Conservation (phyloP, 352 stramenopile genomes). For the Phytophthora foliorum region DNA sequence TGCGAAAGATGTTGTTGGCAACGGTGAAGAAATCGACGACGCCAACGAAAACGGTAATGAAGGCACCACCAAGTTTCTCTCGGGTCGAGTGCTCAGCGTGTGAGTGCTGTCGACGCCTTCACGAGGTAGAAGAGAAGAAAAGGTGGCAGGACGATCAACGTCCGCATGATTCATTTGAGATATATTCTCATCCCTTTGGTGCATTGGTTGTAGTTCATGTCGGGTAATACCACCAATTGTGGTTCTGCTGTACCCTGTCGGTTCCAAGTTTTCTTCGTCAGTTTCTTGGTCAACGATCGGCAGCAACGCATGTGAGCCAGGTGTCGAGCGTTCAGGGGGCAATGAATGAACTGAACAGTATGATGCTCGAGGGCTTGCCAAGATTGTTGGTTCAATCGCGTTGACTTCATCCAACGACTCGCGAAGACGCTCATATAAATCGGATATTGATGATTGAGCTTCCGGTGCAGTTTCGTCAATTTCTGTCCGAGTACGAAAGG, state of each 20-base stretch:
- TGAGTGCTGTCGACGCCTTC: not conserved
- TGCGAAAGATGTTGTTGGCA: not conserved
- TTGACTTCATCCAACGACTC: conserved; percentile 35
- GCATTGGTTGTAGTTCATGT: conserved; percentile 7
- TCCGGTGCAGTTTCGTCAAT: conserved; percentile 16
- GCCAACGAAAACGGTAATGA: not conserved
- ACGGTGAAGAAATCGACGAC: not conserved
- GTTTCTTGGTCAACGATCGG: conserved; percentile 27
- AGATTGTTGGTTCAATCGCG: conserved; percentile 17
- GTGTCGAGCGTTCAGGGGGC: not conserved
- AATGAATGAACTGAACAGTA: conserved; percentile 21
- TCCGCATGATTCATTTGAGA: not conserved
- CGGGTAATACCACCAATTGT: conserved; percentile 7
- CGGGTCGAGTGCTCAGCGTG: not conserved
- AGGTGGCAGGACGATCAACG: not conserved
- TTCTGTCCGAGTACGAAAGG: not conserved
- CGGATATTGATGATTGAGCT: conserved; percentile 2
- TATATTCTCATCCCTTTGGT: conserved; percentile 10
- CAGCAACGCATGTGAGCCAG: conserved; percentile 2
- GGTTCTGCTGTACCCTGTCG: conserved; percentile 19
- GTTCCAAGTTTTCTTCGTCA: conserved; percentile 3
- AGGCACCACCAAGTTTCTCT: conserved; percentile 5
- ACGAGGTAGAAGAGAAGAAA: not conserved
- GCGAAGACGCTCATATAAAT: conserved; percentile 42
- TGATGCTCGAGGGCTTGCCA: conserved; percentile 6